Conservation (phyloP, 2,329 filamentous ascomycete genomes). For the Acephala macrosclerotiorum region DNA sequence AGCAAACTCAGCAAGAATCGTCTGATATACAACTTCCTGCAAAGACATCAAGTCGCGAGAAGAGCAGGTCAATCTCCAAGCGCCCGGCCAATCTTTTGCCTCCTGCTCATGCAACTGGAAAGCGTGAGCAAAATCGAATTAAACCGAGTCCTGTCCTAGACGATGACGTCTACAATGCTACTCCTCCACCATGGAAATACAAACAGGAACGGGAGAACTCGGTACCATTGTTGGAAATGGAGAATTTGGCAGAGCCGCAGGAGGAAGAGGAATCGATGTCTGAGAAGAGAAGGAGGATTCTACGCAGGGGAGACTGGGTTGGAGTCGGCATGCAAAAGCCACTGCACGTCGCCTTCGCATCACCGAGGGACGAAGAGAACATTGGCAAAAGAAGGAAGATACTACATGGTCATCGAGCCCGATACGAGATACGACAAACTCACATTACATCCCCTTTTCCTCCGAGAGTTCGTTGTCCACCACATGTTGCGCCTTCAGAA, state of each 20-base stretch:
- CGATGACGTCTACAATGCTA: slow-evolving; percentile 37
- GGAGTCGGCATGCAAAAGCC: slow-evolving; percentile 39
- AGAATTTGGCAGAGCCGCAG: slow-evolving; percentile 15
- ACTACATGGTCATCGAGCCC: slow-evolving; percentile 31
- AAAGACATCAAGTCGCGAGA: neutral
- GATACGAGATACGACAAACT: slow-evolving; percentile 31
- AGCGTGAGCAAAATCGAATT: neutral
- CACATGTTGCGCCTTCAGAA: neutral
- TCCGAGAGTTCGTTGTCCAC: slow-evolving; percentile 11
- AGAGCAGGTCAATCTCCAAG: neutral
- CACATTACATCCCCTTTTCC: slow-evolving; percentile 33
- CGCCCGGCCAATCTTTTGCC: neutral
- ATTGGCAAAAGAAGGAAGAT: slow-evolving; percentile 41
- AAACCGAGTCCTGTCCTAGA: slow-evolving; percentile 22
- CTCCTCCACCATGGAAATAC: slow-evolving; percentile 29
- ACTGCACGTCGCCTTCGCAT: slow-evolving; percentile 32
- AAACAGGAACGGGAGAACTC: slow-evolving; percentile 28
- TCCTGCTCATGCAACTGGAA: neutral
- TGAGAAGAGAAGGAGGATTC: slow-evolving; percentile 39
- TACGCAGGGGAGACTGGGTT: slow-evolving; percentile 42
- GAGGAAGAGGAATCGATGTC: slow-evolving; percentile 29
- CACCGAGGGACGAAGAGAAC: slow-evolving; percentile 32
- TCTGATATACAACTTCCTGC: neutral
- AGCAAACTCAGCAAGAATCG: slow-evolving; percentile 9
- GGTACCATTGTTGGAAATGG: neutral